Evolutionary conservation across 208 protist genomes (phyloP).

Genomic region (Acanthamoeba triangularis): DNA sequence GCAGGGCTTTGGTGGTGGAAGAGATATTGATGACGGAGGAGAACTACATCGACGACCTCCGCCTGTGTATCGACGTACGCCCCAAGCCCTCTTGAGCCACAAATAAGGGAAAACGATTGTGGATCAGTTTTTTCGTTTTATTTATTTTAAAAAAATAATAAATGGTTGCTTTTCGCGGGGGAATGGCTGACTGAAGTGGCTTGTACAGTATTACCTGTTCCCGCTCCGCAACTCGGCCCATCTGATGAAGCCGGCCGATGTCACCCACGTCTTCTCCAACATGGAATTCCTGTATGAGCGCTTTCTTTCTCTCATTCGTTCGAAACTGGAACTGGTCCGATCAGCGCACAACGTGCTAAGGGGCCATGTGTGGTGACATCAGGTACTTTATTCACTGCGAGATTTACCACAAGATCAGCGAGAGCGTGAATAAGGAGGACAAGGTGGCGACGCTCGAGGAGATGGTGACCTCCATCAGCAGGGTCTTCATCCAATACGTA

Average conservation of each 20-base stretch:
- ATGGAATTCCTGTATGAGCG: constrained; percentile 5
- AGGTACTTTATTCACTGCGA: constrained; percentile 49
- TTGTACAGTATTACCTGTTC: constrained; percentile 10
- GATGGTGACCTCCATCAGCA: constrained; percentile 13
- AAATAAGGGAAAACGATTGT: too few species aligned
- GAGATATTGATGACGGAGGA: constrained; percentile 62
- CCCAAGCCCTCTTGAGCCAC: too few species aligned
- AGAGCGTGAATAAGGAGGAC: constrained; percentile 19
- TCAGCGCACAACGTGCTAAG: too few species aligned
- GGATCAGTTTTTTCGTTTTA: too few species aligned
- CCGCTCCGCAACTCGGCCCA: constrained; percentile 40
- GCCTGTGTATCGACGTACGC: constrained; percentile 31
- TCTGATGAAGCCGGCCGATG: constrained; percentile 20
- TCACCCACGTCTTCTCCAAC: constrained; percentile 38
- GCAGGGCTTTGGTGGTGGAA: neutral
- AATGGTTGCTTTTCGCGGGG: too few species aligned
- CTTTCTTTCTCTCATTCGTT: too few species aligned
- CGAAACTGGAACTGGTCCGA: too few species aligned
- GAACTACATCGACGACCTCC: constrained; percentile 66
- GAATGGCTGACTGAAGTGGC: too few species aligned
- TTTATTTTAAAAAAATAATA: too few species aligned
- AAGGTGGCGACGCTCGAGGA: constrained; percentile 25
- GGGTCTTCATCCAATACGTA: constrained; percentile 48
- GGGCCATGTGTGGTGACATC: too few species aligned
- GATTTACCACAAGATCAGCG: constrained; percentile 37